phyloP scores from a whole-genome alignment of 2,329 filamentous ascomycete genomes.

The Incumbomyces lentus region DNA sequence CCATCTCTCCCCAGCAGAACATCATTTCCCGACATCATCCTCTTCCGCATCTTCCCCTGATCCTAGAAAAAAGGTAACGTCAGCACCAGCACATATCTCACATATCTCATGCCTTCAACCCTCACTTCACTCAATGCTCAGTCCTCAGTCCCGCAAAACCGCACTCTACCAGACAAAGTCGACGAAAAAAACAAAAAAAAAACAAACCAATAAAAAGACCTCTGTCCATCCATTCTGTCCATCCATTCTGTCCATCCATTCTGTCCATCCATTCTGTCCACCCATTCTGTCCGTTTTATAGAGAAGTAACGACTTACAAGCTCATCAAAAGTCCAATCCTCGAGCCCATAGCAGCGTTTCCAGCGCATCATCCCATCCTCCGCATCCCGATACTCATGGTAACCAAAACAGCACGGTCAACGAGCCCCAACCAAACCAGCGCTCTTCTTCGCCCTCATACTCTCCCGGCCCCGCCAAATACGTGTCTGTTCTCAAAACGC shows the following conservation, averaged over 20 bases:
- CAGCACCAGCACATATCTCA: background rate
- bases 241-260: too few species aligned
- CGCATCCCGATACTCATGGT: conserved; percentile 64
- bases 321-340: conserved; percentile 34
- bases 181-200: too few species aligned
- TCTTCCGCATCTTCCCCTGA: conserved; percentile 34
- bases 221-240: too few species aligned
- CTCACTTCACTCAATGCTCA: too few species aligned
- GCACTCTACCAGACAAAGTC: too few species aligned
- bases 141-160: too few species aligned
- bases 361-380: conserved; percentile 51
- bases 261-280: too few species aligned
- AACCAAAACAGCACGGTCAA: conserved; percentile 89
- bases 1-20: conserved; percentile 32
- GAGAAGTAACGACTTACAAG: too few species aligned
- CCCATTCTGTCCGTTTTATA: too few species aligned
- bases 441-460: conserved; percentile 15
- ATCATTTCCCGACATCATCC: conserved; percentile 41
- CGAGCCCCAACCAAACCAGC: conserved; percentile 40
- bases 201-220: too few species aligned
- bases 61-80: background rate
- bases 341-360: too few species aligned
- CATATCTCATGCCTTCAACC: too few species aligned
- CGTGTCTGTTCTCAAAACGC: conserved; percentile 3
- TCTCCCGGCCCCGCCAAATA: conserved; percentile 1